These are phyloP conservation scores for Suhomyces kilbournensis DNA, from an alignment of 805 yeast species.

Conservation along the genomic window DNA sequence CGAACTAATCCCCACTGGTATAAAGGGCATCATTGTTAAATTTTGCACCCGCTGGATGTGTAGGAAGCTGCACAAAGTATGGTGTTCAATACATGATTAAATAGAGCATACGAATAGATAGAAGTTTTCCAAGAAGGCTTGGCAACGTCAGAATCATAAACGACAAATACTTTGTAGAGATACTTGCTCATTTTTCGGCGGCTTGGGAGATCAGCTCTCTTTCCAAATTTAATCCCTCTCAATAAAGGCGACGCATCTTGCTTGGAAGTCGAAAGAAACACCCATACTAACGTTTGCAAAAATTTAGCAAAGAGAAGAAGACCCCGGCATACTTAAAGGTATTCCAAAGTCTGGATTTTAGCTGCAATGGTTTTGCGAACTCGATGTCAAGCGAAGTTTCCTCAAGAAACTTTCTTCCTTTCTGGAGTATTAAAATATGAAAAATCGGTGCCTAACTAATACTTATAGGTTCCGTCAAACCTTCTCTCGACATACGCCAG, in stretches of 20 bases:
- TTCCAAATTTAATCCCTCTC: background rate
- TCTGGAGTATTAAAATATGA: too few relatives aligned
- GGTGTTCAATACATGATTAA: constrained; percentile 58
- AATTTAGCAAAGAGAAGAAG: background rate
- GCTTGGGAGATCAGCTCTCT: background rate
- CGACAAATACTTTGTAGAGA: constrained; percentile 14
- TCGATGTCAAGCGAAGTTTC: background rate
- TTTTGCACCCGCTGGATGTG: constrained; percentile 33
- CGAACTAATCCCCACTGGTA: too few relatives aligned
- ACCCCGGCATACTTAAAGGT: background rate
- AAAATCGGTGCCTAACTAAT: too few relatives aligned
- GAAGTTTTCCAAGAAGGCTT: constrained; percentile 21
- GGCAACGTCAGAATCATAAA: constrained; percentile 15
- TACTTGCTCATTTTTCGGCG: background rate
- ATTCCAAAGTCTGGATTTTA: background rate
- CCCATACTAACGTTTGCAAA: background rate
- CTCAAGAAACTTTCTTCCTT: background rate
- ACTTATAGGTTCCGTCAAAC: background rate
- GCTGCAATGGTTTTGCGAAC: background rate
- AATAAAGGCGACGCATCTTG: too few relatives aligned
- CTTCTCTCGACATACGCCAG: background rate
- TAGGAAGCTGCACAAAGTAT: constrained; percentile 31
- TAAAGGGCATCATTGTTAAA: too few relatives aligned
- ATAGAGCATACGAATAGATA: constrained; percentile 38
- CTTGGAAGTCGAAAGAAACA: too few relatives aligned